phyloP scores from a whole-genome alignment of 176 grass and related monocot species.

The Olyra latifolia region DNA sequence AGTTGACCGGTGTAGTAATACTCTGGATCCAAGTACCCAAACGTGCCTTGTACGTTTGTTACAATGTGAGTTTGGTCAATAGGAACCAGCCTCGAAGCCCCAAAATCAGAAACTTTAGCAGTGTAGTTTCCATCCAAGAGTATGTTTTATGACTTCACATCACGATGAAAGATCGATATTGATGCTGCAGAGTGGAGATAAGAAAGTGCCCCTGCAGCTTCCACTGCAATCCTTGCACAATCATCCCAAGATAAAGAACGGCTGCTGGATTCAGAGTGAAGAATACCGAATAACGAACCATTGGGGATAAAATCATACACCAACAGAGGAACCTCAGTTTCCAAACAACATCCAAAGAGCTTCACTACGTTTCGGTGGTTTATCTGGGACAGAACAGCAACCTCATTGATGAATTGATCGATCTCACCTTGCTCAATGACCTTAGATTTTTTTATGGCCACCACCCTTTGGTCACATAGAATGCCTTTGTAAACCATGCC shows the following conservation, averaged over 20 bases:
- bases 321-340: slow-evolving; percentile 1
- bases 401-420: background rate
- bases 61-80: background rate
- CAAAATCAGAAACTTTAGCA: slow-evolving; percentile 16
- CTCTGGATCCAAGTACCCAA: slow-evolving; percentile 4
- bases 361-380: background rate
- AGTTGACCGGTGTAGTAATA: too few species aligned
- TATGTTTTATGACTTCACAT: too few species aligned
- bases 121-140: too few species aligned
- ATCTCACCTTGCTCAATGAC: background rate
- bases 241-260: background rate
- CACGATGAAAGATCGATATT: too few species aligned
- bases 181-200: too few species aligned
- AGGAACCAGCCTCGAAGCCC: background rate
- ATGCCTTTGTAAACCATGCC: slow-evolving; percentile 23
- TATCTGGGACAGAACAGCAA: too few species aligned
- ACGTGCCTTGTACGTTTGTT: background rate
- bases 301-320: slow-evolving; percentile 7
- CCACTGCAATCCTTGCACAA: background rate
- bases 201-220: too few species aligned
- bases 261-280: background rate
- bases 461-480: slow-evolving; percentile 5
- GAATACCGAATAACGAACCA: background rate
- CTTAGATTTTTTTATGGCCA: background rate
- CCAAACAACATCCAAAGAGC: too few species aligned